Percentiles rank a stretch among this genome's conserved stretches.
Conservation (phyloP, 2,329 filamentous ascomycete genomes). For the Myriosclerotinia curreyana region DNA sequence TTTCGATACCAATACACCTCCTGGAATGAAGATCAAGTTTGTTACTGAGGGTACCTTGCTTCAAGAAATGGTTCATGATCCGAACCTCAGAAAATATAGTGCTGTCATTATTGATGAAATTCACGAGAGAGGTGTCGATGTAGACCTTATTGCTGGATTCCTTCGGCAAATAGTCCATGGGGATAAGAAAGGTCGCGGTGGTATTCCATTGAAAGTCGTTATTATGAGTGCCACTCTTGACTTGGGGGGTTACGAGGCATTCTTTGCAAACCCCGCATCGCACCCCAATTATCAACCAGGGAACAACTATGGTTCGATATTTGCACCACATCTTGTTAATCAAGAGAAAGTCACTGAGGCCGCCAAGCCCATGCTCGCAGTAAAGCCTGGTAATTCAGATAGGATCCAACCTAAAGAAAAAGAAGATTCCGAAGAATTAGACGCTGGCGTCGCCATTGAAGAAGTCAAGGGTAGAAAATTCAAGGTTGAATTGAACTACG, state of each 20-base stretch:
- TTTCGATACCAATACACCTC: constrained; percentile 84
- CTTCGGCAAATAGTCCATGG: constrained; percentile 70
- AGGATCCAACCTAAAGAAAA: background rate
- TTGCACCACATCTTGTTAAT: constrained; percentile 30
- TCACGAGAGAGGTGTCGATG: constrained; percentile 91
- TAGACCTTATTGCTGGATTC: constrained; percentile 87
- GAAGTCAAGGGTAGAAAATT: constrained; percentile 85
- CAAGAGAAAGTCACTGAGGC: constrained; percentile 10
- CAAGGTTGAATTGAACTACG: constrained; percentile 75
- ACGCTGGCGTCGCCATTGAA: constrained; percentile 35
- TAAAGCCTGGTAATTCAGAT: background rate
- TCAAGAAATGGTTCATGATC: constrained; percentile 87
- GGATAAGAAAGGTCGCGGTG: constrained; percentile 62
- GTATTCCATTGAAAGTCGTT: constrained; percentile 77
- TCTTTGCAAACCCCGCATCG: constrained; percentile 54
- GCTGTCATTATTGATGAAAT: constrained; percentile 94
- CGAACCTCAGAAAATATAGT: constrained; percentile 78
- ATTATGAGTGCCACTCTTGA: constrained; percentile 98
- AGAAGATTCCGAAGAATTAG: background rate
- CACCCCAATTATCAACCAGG: constrained; percentile 36
- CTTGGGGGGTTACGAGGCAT: constrained; percentile 70
- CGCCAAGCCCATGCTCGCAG: constrained; percentile 13
- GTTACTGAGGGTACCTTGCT: constrained; percentile 95
- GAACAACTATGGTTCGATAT: constrained; percentile 31
- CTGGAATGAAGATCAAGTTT: constrained; percentile 84